Evolutionary conservation across 257 asterid genomes (phyloP), one percentile per base, ranked within the genome.

Genomic region (Dorcoceras hygrometricum): DNA sequence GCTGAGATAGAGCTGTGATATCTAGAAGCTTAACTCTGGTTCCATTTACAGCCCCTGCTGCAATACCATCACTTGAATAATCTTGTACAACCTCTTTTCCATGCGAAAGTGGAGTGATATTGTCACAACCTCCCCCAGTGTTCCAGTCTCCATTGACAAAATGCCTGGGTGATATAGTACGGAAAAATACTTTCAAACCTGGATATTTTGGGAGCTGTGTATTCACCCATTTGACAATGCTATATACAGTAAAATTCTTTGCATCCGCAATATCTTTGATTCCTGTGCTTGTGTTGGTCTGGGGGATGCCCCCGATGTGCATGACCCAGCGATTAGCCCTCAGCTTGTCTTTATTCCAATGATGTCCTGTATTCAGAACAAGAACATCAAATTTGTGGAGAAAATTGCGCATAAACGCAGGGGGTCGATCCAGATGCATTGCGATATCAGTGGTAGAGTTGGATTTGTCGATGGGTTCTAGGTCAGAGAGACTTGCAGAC

Each of bases 401-500:
- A 70, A 58, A 92, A 25, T 71, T 88, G 64, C 72, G 76, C 66
- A 92, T 48, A 77, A 92, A 92, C 31, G 87, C 76, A 2, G 96
- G 98, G 62, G 97, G 95, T 0, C 88, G 91, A 72, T 92, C 97
- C 39, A 92, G 87, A 81, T 92, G 98, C 98, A 92, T 92, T 78
- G 98, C 97, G 8, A 79, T 12, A 29, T 83, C 75, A 18, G 89
- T 82, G 63, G 12, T 39, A 1, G 83, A 87, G 66, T 73, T 71
- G 50, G 91, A 69, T 0, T 23, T 26, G 57, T 83, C 50, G 34
- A 89, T 77, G 56, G 95, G 97, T 83, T 85, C 83, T 69, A 92
- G 77, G 73, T 82, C 95, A 54, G 89, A 83, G 12, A 92, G 96
- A 69, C 96, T 89, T 50, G 98, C 97, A 11, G 98, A 92, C 98